Evolutionary conservation across 805 yeast species (phyloP), one percentile per base, ranked within the genome.

Genomic region (Saccharomycopsis sp.): DNA sequence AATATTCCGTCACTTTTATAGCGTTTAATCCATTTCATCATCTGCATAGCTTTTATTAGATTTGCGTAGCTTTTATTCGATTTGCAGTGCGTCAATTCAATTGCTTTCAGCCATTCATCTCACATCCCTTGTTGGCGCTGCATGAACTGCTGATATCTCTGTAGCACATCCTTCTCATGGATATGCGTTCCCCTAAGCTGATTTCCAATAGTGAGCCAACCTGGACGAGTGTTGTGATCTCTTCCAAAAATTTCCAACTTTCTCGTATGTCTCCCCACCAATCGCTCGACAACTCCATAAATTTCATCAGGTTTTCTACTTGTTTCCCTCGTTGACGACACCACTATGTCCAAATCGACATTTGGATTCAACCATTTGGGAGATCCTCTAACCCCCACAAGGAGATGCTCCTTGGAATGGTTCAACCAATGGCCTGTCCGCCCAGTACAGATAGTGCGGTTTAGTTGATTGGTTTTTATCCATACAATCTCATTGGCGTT

Each of bases 361-460:
- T 80, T 76, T 55, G 76, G 73, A 57, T 79, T 80, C 24, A 90
- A 65, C 96, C 96, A 89, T 40, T 70, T 65, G 0, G 95, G 91
- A 47, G 80, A 68, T 0, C 97, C 97, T 66, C 91, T 91, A 24
- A 87, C 66, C 7, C 97, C 98, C 7, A 92, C 87, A 2, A 91
- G 71, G 50, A 90, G 73, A 68, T 91, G 97, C 69, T 91, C 98
- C 65, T 91, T 91, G 0, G 97, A 87, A 70, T 91, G 98, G 67
- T 91, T 91, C 55, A 91, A 75, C 98, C 98, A 91, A 69, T 91
- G 98, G 0, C 98, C 98, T 0, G 98, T 91, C 62, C 97, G 75
- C 1, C 98, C 98, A 0, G 98, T 92, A 60, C 95, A 91, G 50
- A 91, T 91, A 0, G 97, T 91, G 60, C 96, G 75, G 20, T 85